Conservation (phyloP, 306 rosid species). For the Sindora glabra region DNA sequence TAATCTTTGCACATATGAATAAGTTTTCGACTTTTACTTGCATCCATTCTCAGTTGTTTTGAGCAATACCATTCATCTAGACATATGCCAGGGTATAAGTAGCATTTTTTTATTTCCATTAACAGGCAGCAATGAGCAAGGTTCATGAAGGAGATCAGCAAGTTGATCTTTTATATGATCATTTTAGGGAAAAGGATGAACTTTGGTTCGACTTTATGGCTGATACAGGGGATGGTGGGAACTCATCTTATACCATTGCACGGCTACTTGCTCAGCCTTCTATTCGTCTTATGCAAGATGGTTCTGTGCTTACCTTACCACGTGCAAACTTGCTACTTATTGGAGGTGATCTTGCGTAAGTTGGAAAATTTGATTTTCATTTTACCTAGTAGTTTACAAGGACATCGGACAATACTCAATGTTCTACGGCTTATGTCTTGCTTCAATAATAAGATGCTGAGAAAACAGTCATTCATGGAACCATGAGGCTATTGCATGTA, state of each 20-base stretch:
- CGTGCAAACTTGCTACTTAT: conserved; percentile 84
- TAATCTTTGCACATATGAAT: conserved; percentile 2
- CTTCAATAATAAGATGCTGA: neutral
- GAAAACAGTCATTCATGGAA: too few relatives aligned
- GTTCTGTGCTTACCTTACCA: conserved; percentile 45
- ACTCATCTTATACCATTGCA: conserved; percentile 89
- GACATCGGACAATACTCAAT: neutral
- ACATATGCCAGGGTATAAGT: neutral
- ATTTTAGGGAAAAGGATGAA: conserved; percentile 67
- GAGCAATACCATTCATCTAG: neutral
- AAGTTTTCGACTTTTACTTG: conserved; percentile 1
- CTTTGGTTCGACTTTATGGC: conserved; percentile 99
- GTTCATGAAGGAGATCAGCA: conserved; percentile 47
- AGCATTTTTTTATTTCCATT: conserved; percentile 24
- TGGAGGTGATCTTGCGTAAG: conserved; percentile 99
- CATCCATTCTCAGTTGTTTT: neutral
- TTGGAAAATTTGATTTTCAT: conserved; percentile 8
- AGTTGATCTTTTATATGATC: conserved; percentile 63
- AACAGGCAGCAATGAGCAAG: conserved; percentile 95
- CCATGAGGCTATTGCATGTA: neutral
- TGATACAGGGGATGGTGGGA: conserved; percentile 99
- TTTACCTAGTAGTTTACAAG: too few relatives aligned
- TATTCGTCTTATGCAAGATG: conserved; percentile 43
- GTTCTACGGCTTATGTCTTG: neutral
- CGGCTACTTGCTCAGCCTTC: conserved; percentile 86